Evolutionary conservation across 495 filamentous ascomycete genomes (phyloP).

Genomic region (Rhizodiscina lignyota): DNA sequence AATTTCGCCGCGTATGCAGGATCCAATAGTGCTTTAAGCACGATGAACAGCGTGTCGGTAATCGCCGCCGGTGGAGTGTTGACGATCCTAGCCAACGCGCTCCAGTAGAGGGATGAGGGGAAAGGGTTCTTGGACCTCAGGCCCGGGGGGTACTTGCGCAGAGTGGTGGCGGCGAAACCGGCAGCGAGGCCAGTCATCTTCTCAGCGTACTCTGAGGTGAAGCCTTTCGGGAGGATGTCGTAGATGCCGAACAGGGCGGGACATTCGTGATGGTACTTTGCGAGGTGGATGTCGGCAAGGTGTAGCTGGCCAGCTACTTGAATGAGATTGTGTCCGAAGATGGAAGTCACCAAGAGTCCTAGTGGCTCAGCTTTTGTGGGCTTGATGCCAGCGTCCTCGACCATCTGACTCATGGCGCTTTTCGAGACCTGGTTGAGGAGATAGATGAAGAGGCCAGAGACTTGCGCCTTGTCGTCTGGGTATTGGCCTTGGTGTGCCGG

Average conservation of each 20-base stretch:
- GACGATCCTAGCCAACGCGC: constrained; percentile 49
- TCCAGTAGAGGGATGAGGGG: constrained; percentile 70
- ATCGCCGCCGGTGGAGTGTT: constrained; percentile 50
- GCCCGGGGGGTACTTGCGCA: constrained; percentile 71
- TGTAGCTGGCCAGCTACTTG: constrained; percentile 51
- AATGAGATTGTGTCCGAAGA: constrained; percentile 54
- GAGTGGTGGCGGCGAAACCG: constrained; percentile 63
- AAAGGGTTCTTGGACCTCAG: constrained; percentile 61
- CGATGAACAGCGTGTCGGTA: constrained; percentile 59
- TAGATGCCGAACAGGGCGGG: constrained; percentile 77
- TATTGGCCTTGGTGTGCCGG: constrained; percentile 26
- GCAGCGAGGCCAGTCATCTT: constrained; percentile 72
- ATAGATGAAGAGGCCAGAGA: constrained; percentile 61
- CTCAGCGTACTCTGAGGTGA: constrained; percentile 53
- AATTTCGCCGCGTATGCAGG: constrained; percentile 44
- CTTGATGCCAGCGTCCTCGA: constrained; percentile 54
- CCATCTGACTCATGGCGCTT: constrained; percentile 53
- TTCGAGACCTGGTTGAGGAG: constrained; percentile 74
- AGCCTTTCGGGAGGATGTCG: constrained; percentile 55
- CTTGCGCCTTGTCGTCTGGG: constrained; percentile 24
- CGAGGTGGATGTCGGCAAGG: constrained; percentile 74
- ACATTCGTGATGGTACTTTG: constrained; percentile 67
- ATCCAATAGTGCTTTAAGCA: constrained; percentile 61
- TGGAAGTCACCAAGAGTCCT: constrained; percentile 54
- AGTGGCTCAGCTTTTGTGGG: constrained; percentile 63